Evolutionary conservation across 768 basidiomycete species (phyloP), one percentile per base, ranked within the genome.

Genomic region (Phylloporus scabripes): DNA sequence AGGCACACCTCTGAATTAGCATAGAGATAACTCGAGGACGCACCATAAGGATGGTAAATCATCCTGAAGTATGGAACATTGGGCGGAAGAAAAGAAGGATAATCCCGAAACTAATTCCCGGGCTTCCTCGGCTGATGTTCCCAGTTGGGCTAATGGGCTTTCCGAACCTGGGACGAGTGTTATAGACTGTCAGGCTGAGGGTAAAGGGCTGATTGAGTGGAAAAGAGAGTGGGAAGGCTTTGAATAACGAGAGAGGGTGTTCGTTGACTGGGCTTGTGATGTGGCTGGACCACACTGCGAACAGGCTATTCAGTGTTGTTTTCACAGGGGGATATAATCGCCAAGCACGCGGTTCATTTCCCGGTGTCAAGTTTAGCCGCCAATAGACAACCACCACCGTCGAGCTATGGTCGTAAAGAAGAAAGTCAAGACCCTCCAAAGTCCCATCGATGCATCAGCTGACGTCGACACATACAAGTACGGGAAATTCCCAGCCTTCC

Each of bases 21-120:
- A 29, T 65, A 64, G 46, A 65, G 37, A 29, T 59, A 67, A 39
- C 54, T 59, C 14, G 65, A 58, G 21, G 65, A 51, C 40, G 62
- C 56, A 32, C 51, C 61, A 31, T 65, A 65, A 14, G 64, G 64
- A 52, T 65, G 64, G 47, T 57, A 45, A 37, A 63, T 65, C 56
- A 65, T 67, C 52, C 36, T 63, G 53, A 49, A 42, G 51, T 37
- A 49, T 33, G 54, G 56, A 45, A 23, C 61, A 63, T 62, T 23
- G 51, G 52, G n/a, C 37, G 40, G 28, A 46, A 45, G 50, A 42
- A 49, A 36, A 43, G 32, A 44, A 49, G 33, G 12, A 20, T 5
- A 26, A 43, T 45, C 46, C 17, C 34, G 32, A 37, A 34, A 42
- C 41, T 41, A 48, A 24, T 38, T 49, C 26, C 37, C 31, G 29